Evolutionary conservation across 129 eudicot species (phyloP).

Genomic region (Flaveria ramosissima): DNA sequence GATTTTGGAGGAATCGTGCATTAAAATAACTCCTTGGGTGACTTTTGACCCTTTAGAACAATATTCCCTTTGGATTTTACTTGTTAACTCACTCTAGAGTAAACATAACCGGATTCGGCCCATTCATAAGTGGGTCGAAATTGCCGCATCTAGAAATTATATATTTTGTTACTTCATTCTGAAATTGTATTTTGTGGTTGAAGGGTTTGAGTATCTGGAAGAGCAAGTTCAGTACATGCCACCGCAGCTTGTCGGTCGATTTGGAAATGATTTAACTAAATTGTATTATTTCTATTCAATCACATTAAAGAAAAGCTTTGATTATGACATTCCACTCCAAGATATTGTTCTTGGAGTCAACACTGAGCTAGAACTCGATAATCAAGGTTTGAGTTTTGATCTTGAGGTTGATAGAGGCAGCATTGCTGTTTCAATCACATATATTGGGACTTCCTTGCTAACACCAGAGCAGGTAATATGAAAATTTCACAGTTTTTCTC

Average conservation of each 20-base stretch:
- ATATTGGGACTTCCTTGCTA: conserved; percentile 33
- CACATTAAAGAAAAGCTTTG: conserved; percentile 36
- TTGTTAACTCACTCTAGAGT: background rate
- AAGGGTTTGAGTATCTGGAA: conserved; percentile 44
- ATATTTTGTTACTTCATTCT: conserved; percentile 1
- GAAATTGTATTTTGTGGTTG: background rate
- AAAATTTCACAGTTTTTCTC: background rate
- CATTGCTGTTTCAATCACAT: conserved; percentile 34
- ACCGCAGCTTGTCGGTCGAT: conserved; percentile 53
- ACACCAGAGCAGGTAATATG: conserved; percentile 50
- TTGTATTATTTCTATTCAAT: conserved; percentile 51
- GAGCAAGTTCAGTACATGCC: conserved; percentile 50
- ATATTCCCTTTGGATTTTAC: background rate
- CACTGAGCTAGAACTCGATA: conserved; percentile 38
- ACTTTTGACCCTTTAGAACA: background rate
- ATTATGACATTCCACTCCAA: conserved; percentile 40
- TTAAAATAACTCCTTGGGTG: background rate
- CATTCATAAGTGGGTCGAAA: background rate
- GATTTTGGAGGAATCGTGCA: background rate
- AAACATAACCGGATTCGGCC: background rate
- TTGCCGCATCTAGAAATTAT: background rate
- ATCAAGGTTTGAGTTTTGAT: conserved; percentile 40
- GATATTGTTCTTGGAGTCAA: conserved; percentile 52
- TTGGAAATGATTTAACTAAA: conserved; percentile 25
- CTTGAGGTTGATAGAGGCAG: conserved; percentile 56